Percentiles rank a stretch among this genome's conserved stretches.
Conservation (phyloP, 2,329 filamentous ascomycete species). For the Blastomyces percursus region DNA sequence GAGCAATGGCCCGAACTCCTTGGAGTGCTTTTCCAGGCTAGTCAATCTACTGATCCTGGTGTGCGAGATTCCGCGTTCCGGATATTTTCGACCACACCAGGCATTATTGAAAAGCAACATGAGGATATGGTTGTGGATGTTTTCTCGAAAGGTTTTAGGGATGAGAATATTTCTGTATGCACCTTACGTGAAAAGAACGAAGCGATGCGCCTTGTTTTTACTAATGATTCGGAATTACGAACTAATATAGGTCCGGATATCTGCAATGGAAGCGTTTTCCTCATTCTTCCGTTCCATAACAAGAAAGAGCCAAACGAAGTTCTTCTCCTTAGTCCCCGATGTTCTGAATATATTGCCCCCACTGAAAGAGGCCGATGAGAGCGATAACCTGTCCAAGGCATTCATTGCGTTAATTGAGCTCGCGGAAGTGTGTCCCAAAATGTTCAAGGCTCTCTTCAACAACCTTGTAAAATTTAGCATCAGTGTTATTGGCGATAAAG, state of each 20-base stretch:
- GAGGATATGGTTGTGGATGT: conserved; percentile 80
- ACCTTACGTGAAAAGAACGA: not conserved
- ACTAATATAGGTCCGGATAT: conserved; percentile 62
- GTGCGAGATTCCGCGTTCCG: conserved; percentile 89
- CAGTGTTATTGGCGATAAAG: conserved; percentile 90
- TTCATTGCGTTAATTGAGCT: conserved; percentile 87
- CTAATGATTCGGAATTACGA: conserved; percentile 12
- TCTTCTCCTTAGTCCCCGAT: conserved; percentile 75
- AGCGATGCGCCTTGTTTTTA: conserved; percentile 7
- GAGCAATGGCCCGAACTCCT: conserved; percentile 86
- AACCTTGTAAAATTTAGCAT: conserved; percentile 88
- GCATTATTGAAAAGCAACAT: conserved; percentile 92
- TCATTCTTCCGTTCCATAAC: conserved; percentile 85
- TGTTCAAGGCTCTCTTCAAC: conserved; percentile 94
- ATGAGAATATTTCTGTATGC: conserved; percentile 63
- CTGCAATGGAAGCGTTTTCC: conserved; percentile 93
- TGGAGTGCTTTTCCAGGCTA: conserved; percentile 74
- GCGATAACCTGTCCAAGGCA: conserved; percentile 80
- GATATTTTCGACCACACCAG: conserved; percentile 88
- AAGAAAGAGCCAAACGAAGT: conserved; percentile 83
- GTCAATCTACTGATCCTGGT: conserved; percentile 69
- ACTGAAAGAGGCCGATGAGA: conserved; percentile 82
- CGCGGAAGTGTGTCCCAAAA: conserved; percentile 86
- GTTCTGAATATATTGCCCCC: conserved; percentile 91
- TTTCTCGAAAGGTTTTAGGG: conserved; percentile 85